Evolutionary conservation across 768 basidiomycete genomes (phyloP).

Genomic region (Leucocoprinus sp.): DNA sequence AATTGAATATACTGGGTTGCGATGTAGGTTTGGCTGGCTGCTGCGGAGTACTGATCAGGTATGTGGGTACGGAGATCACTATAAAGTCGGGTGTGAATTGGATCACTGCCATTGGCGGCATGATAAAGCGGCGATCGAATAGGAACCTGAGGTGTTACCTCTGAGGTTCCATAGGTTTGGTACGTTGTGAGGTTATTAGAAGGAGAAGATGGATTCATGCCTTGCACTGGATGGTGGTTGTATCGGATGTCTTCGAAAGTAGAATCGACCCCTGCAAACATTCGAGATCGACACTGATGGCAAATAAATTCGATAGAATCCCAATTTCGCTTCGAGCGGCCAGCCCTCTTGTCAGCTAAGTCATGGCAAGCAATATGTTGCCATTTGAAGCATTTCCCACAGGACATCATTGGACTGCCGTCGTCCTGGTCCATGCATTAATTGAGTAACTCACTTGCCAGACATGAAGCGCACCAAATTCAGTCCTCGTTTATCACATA

Average conservation of each 20-base stretch:
- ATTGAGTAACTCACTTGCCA: neutral
- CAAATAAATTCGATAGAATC: constrained; percentile 79
- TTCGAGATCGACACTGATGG: constrained; percentile 37
- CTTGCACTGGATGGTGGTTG: neutral
- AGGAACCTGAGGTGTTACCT: neutral
- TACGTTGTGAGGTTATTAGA: neutral
- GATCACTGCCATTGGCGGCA: constrained; percentile 7
- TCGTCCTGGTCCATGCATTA: constrained; percentile 51
- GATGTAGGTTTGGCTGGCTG: constrained; percentile 1
- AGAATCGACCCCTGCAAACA: constrained; percentile 7
- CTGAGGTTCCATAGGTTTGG: constrained; percentile 1
- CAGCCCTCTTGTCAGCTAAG: constrained; percentile 51
- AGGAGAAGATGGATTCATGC: neutral
- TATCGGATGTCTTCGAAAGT: neutral
- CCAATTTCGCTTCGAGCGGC: constrained; percentile 73
- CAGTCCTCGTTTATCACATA: constrained; percentile 64
- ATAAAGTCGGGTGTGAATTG: constrained; percentile 4
- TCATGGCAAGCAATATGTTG: constrained; percentile 89
- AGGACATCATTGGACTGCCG: constrained; percentile 70
- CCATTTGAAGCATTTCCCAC: constrained; percentile 78
- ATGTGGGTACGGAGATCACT: neutral
- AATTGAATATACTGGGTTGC: constrained; percentile 6
- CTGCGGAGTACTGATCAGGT: constrained; percentile 2
- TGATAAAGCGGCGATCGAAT: constrained; percentile 8
- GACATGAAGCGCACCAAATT: constrained; percentile 50